phyloP scores from a whole-genome alignment of 139 green algal species.

The Picocystis salinarum region DNA sequence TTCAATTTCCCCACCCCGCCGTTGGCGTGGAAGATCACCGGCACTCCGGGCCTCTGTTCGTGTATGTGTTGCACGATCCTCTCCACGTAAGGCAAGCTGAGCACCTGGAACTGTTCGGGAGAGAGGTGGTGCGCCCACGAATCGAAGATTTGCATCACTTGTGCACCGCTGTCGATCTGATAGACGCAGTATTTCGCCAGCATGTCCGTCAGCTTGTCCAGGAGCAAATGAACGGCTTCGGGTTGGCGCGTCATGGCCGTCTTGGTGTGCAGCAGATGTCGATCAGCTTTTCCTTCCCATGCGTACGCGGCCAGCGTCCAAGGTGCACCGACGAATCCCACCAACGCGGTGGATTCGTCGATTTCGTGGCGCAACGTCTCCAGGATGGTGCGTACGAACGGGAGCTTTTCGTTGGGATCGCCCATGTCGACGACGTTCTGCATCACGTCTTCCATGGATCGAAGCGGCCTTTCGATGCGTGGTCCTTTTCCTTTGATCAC shows the following conservation, averaged over 20 bases:
- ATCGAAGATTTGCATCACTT: slow-evolving; percentile 94
- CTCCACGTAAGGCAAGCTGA: slow-evolving; percentile 81
- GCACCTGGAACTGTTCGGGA: slow-evolving; percentile 75
- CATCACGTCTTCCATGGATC: slow-evolving; percentile 37
- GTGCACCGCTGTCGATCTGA: slow-evolving; percentile 82
- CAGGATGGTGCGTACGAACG: slow-evolving; percentile 77
- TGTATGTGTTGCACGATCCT: slow-evolving; percentile 46
- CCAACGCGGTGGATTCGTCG: slow-evolving; percentile 38
- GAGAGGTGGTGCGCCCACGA: slow-evolving; percentile 88
- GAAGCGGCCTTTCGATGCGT: slow-evolving; percentile 44
- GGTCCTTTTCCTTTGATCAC: slow-evolving; percentile 88
- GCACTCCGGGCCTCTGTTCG: slow-evolving; percentile 52
- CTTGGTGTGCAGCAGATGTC: slow-evolving; percentile 48
- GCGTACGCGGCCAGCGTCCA: slow-evolving; percentile 94
- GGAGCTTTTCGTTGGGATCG: slow-evolving; percentile 49
- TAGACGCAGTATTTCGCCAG: slow-evolving; percentile 69
- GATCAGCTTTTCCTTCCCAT: slow-evolving; percentile 75
- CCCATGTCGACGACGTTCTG: slow-evolving; percentile 23
- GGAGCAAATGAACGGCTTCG: slow-evolving; percentile 62
- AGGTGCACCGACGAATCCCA: slow-evolving; percentile 92
- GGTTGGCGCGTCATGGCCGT: slow-evolving; percentile 50
- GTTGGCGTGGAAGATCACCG: slow-evolving; percentile 95
- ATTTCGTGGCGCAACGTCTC: slow-evolving; percentile 46
- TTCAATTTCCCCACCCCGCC: slow-evolving; percentile 73
- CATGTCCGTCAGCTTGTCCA: slow-evolving; percentile 67